Evolutionary conservation across 768 basidiomycete genomes (phyloP), one percentile per base, ranked within the genome.

Genomic region (Phlebiopsis gigantea): DNA sequence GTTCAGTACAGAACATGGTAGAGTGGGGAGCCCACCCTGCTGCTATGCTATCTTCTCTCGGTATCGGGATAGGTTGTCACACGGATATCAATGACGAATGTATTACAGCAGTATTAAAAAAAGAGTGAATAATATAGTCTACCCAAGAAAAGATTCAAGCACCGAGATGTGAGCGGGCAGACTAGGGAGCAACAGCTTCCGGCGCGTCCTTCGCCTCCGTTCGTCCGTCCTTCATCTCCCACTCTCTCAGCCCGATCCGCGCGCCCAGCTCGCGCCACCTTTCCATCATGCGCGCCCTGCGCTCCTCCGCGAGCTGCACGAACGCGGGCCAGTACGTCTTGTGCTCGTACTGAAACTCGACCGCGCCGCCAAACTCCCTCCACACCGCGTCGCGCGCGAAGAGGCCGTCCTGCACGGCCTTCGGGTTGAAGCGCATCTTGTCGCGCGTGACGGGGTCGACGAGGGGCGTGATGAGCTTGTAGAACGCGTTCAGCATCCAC

Each of bases 381-480:
- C 89, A 84, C 53, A 95, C 78, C 73, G 85, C 84, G 42, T 88
- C 84, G 1, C 80, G 70, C 0, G 79, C 75, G 68, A 95, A 88
- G 39, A 93, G 70, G 2, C 79, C 80, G 30, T 88, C 88, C 59
- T 82, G 71, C 57, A 87, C 72, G 22, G 85, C 76, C 21, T 79
- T 69, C 1, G 87, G 87, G 63, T 91, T 90, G 70, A 91, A 90
- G 56, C 83, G 78, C 69, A 90, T 77, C 70, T 91, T 90, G 31
- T 77, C 69, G 28, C 84, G 81, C 0, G 91, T 93, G 57, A 91
- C 68, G 2, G 93, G 90, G 71, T 95, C 93, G 51, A 94, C 81
- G 66, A 93, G 86, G 1, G 91, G 88, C 62, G 74, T 80, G 64
- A 93, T 84, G 62, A 91, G 69, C 62, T 86, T 90, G 76, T 83